A percentile compares a stretch with the other conserved stretches of the same genome.
These are phyloP conservation scores for Euclidium syriacum DNA, from an alignment of 345 rosid species.

Conservation along the genomic window DNA sequence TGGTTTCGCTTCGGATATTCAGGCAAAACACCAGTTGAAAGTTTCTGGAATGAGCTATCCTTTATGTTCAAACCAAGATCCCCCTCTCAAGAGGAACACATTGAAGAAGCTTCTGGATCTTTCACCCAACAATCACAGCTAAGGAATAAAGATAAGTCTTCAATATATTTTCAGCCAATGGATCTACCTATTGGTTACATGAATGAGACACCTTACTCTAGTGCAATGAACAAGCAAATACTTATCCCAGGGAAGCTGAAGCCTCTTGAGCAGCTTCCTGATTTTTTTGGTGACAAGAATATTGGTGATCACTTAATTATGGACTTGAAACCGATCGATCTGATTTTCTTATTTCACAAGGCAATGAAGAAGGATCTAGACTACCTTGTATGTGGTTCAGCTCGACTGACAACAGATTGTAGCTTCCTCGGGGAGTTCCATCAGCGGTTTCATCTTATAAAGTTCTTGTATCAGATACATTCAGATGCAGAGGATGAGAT, in stretches of 20 bases:
- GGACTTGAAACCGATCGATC: slow-evolving; percentile 53
- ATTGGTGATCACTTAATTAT: slow-evolving; percentile 9
- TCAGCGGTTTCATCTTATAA: slow-evolving; percentile 50
- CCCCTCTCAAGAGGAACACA: slow-evolving; percentile 28
- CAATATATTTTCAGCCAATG: slow-evolving; percentile 21
- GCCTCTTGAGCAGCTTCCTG: slow-evolving; percentile 17
- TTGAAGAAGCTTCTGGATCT: slow-evolving; percentile 33
- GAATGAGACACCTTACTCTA: slow-evolving; percentile 34
- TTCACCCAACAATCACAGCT: slow-evolving; percentile 19
- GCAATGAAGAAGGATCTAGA: slow-evolving; percentile 69
- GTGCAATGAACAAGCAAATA: slow-evolving; percentile 40
- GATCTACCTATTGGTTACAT: slow-evolving; percentile 19
- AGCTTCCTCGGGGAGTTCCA: slow-evolving; percentile 50
- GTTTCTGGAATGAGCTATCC: slow-evolving; percentile 45
- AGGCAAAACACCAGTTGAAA: slow-evolving; percentile 48
- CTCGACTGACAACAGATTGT: slow-evolving; percentile 43
- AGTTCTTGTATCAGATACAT: slow-evolving; percentile 49
- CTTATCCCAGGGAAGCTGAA: slow-evolving; percentile 33
- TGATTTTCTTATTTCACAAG: slow-evolving; percentile 72
- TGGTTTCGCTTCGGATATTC: slow-evolving; percentile 58
- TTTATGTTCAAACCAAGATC: slow-evolving; percentile 40
- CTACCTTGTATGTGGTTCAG: slow-evolving; percentile 52
- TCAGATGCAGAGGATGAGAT: slow-evolving; percentile 76
- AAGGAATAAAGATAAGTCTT: slow-evolving; percentile 19
- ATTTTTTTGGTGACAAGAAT: slow-evolving; percentile 30